Evolutionary conservation across 2,329 filamentous ascomycete species (phyloP).

Genomic region (Diaporthe ampelina): DNA sequence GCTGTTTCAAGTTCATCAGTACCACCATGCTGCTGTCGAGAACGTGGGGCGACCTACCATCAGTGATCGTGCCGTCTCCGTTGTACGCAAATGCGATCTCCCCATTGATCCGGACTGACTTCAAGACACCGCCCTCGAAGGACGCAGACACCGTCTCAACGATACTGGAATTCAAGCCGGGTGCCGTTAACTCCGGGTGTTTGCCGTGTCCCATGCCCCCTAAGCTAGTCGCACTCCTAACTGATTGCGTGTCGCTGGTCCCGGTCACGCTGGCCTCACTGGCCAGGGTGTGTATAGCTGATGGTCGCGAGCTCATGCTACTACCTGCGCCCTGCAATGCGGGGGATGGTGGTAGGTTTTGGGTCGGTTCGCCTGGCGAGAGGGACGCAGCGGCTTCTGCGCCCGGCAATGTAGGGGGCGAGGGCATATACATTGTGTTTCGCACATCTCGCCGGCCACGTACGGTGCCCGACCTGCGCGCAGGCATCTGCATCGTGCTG

Average conservation of each 20-base stretch:
- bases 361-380: slow-evolving; percentile 44
- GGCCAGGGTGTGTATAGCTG: slow-evolving; percentile 68
- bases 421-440: slow-evolving; percentile 87
- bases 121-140: slow-evolving; percentile 81
- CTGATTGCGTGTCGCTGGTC: slow-evolving; percentile 88
- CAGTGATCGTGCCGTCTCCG: slow-evolving; percentile 59
- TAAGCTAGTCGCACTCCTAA: slow-evolving; percentile 88
- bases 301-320: slow-evolving; percentile 54
- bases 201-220: slow-evolving; percentile 77
- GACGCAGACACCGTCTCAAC: slow-evolving; percentile 91
- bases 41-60: slow-evolving; percentile 62
- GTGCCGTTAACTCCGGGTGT: slow-evolving; percentile 84
- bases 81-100: slow-evolving; percentile 93
- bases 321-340: slow-evolving; percentile 52
- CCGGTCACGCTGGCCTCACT: slow-evolving; percentile 73
- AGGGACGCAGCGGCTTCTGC: slow-evolving; percentile 24
- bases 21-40: background rate
- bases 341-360: slow-evolving; percentile 52
- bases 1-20: slow-evolving; percentile 51
- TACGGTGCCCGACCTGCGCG: slow-evolving; percentile 80
- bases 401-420: slow-evolving; percentile 39
- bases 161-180: slow-evolving; percentile 88
- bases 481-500: slow-evolving; percentile 73
- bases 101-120: slow-evolving; percentile 81
- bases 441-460: slow-evolving; percentile 91